A percentile compares a stretch with the other conserved stretches of the same genome.
Conservation (phyloP, 169 alveolate genomes). For the Plasmodium blacklocki region DNA sequence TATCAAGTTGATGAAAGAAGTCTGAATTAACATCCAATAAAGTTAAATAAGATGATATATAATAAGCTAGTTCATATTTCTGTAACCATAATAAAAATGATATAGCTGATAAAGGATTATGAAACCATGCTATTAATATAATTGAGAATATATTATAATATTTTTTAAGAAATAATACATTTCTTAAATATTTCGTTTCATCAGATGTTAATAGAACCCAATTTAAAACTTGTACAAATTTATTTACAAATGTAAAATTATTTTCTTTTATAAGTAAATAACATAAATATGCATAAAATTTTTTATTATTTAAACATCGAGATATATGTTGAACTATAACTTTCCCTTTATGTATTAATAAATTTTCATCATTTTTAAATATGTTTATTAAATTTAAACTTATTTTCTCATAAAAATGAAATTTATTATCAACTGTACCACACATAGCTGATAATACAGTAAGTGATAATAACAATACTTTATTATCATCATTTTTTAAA, state of each 20-base stretch:
- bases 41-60: constrained; percentile 49
- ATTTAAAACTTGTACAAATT: constrained; percentile 81
- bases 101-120: constrained; percentile 80
- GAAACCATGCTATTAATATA: constrained; percentile 81
- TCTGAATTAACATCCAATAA: constrained; percentile 61
- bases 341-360: constrained; percentile 66
- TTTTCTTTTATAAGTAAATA: constrained; percentile 42
- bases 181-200: constrained; percentile 83
- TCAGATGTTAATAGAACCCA: constrained; percentile 86
- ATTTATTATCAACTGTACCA: constrained; percentile 58
- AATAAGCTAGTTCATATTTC: constrained; percentile 82
- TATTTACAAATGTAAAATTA: constrained; percentile 51
- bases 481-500: constrained; percentile 43
- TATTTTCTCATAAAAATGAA: constrained; percentile 52
- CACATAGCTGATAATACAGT: constrained; percentile 75
- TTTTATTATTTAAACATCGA: constrained; percentile 58
- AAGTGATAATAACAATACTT: constrained; percentile 51
- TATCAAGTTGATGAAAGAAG: constrained; percentile 80
- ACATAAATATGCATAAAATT: constrained; percentile 61
- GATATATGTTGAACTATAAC: constrained; percentile 50
- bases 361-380: constrained; percentile 47
- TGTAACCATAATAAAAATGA: constrained; percentile 85
- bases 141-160: constrained; percentile 72
- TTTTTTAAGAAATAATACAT: constrained; percentile 74
- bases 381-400: constrained; percentile 23